Percentiles rank a stretch among this genome's conserved stretches.
phyloP scores from a whole-genome alignment of 2,329 filamentous ascomycete genomes.

The Talaromyces sp. region DNA sequence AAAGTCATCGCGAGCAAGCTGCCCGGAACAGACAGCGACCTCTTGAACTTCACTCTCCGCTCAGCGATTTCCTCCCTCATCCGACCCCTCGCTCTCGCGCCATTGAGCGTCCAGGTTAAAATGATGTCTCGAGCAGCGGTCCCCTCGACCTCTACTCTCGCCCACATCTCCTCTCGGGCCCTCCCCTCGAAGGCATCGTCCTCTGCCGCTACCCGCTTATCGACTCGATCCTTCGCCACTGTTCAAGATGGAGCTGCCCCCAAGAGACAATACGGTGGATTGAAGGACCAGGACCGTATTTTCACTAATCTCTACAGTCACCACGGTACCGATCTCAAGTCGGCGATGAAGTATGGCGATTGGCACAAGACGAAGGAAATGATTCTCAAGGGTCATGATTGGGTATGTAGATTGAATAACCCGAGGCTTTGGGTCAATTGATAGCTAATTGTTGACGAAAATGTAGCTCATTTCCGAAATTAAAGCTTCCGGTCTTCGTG shows the following conservation, averaged over 20 bases:
- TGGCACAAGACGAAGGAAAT: constrained; percentile 99
- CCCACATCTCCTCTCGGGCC: constrained; percentile 37
- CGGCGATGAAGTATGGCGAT: constrained; percentile 95
- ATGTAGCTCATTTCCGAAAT: constrained; percentile 85
- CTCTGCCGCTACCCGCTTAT: constrained; percentile 27
- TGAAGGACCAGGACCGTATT: constrained; percentile 95
- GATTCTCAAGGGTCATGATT: constrained; percentile 91
- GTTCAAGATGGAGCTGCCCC: constrained; percentile 62
- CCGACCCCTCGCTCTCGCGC: constrained; percentile 21
- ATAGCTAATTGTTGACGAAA: constrained; percentile 8
- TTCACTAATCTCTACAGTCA: constrained; percentile 98
- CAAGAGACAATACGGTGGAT: constrained; percentile 70
- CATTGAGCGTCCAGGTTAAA: constrained; percentile 34
- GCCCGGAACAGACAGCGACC: constrained; percentile 3
- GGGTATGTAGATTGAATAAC: constrained; percentile 50
- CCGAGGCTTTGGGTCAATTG: neutral
- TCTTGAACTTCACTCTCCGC: constrained; percentile 9
- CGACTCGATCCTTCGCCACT: constrained; percentile 66
- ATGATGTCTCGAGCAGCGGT: constrained; percentile 45
- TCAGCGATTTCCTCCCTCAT: neutral
- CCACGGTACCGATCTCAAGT: constrained; percentile 84
- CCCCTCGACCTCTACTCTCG: constrained; percentile 39
- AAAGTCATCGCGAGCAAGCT: constrained; percentile 27
- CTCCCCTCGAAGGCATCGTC: constrained; percentile 26
- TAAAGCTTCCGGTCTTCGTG: constrained; percentile 91